These are phyloP conservation scores for Alternaria longipes DNA, from an alignment of 2,329 filamentous ascomycete genomes.

Conservation along the genomic window DNA sequence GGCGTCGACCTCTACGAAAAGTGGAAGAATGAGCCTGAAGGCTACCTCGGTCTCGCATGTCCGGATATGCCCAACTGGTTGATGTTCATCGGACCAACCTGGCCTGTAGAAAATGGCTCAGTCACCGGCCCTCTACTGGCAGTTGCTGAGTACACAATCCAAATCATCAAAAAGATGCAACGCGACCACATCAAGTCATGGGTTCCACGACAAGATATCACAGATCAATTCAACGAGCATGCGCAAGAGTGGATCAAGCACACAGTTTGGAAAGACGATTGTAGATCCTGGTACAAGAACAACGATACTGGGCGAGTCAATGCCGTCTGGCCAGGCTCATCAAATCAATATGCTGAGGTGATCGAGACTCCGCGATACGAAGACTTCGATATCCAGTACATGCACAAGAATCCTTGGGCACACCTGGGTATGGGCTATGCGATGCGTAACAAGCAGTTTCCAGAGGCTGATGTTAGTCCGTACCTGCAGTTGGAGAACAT, in stretches of 20 bases:
- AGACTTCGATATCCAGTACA: conserved; percentile 55
- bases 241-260: conserved; percentile 60
- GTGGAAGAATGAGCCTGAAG: conserved; percentile 52
- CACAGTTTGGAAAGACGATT: conserved; percentile 60
- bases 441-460: conserved; percentile 28
- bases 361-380: conserved; percentile 54
- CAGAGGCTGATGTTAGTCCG: conserved; percentile 48
- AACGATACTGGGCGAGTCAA: conserved; percentile 49
- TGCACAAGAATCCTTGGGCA: conserved; percentile 55
- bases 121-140: conserved; percentile 54
- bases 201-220: conserved; percentile 53
- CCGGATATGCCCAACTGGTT: conserved; percentile 57
- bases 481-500: conserved; percentile 54
- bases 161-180: conserved; percentile 59
- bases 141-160: conserved; percentile 54
- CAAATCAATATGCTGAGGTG: conserved; percentile 58
- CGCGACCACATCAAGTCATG: conserved; percentile 56
- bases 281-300: conserved; percentile 59
- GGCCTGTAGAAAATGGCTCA: conserved; percentile 58
- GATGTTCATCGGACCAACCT: conserved; percentile 53
- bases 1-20: conserved; percentile 53
- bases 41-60: conserved; percentile 54
- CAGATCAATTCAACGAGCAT: conserved; percentile 56
- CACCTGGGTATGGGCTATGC: conserved; percentile 55
- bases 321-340: conserved; percentile 61